Evolutionary conservation across 768 basidiomycete genomes (phyloP), one percentile per base, ranked within the genome.

Genomic region (Fibroporia radiculosa): DNA sequence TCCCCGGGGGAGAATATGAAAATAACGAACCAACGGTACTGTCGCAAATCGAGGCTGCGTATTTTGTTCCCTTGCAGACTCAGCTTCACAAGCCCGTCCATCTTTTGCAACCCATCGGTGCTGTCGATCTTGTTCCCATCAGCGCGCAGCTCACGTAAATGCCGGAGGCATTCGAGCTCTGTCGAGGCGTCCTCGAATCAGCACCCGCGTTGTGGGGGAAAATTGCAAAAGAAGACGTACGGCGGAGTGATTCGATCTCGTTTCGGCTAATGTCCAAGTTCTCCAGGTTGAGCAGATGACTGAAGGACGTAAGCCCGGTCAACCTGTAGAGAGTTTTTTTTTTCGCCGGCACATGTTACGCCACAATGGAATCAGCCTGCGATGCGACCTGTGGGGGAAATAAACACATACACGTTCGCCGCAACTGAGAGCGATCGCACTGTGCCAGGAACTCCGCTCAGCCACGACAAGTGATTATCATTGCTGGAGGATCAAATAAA

Each of bases 191-290:
- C n/a, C n/a, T n/a, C 23, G 42, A 44, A 8, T 12, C 13, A 16
- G 4, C 24, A 26, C 29, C 16, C 32, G 32, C 36, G 12, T 29
- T 19, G 31, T 34, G 3, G n/a, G n/a, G n/a, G n/a, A n/a, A n/a
- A n/a, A n/a, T n/a, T n/a, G n/a, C n/a, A n/a, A 27, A 12, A 13
- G 36, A 24, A 11, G 18, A 81, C 89, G 66, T 63, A 95, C 90
- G 90, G 39, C 72, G 75, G 45, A 98, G 69, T 6, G 88, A 88
- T 49, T 95, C 91, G 42, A 98, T 73, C 51, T 88, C 77, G 63
- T 98, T 98, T 57, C 78, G 63, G 62, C 90, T 92, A 49, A 99
- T 80, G 66, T 99, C 92, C 57, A 99, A 74, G 56, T 76, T 78
- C 65, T 93, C 90, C 32, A 99, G 73, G 60, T 89, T 87, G 27